phyloP scores from a whole-genome alignment of 371 early-diverging fungal species.

The Ordospora pajunii region DNA sequence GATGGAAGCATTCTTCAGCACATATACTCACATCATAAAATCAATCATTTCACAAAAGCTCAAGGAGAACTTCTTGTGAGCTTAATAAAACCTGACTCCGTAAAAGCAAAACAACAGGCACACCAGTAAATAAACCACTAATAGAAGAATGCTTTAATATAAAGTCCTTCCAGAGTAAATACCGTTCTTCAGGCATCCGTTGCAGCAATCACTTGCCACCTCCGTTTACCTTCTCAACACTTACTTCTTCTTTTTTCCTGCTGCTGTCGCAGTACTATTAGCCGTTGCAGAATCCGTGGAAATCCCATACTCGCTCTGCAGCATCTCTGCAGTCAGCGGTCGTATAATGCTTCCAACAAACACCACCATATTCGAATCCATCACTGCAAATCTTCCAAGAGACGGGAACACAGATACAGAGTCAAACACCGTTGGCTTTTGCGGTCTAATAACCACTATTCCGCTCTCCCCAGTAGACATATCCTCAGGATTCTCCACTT shows the following conservation, averaged over 20 bases:
- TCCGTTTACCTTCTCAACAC: too few relatives aligned
- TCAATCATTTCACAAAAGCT: background rate
- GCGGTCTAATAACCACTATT: conserved; percentile 47
- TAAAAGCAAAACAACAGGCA: too few relatives aligned
- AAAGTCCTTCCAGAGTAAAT: background rate
- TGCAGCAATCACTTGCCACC: too few relatives aligned
- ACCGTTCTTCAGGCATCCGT: background rate
- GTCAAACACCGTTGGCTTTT: conserved; percentile 57
- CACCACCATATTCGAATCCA: conserved; percentile 58
- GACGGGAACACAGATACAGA: conserved; percentile 44
- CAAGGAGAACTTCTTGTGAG: background rate
- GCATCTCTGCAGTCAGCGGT: conserved; percentile 31
- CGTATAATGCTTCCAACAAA: conserved; percentile 51
- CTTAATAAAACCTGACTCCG: too few relatives aligned
- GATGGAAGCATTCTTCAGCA: conserved; percentile 36
- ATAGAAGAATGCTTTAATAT: conserved; percentile 5
- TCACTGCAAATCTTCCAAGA: conserved; percentile 57
- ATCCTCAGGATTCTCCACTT: conserved; percentile 9
- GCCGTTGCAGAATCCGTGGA: too few relatives aligned
- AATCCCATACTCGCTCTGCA: conserved; percentile 2
- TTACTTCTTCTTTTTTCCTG: background rate
- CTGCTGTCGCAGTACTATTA: background rate
- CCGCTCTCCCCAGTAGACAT: conserved; percentile 36
- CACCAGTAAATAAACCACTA: background rate
- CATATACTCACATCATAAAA: background rate